Evolutionary conservation across 805 yeast species (phyloP), one percentile per base, ranked within the genome.

Genomic region (Pichia phayaonensis): DNA sequence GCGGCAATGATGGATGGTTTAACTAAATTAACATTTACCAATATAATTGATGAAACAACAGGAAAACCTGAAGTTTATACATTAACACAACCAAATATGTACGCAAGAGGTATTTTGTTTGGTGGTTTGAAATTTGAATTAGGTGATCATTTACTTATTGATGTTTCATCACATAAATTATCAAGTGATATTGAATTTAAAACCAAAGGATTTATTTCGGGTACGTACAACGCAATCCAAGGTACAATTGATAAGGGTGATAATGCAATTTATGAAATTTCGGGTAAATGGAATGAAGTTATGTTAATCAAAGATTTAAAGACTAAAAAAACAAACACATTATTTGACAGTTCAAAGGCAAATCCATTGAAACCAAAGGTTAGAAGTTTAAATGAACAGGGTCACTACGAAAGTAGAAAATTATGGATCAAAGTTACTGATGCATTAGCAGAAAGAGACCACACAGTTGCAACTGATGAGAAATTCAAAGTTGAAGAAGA

Each of bases 1-100:
- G 99, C 98, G 21, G 95, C 96, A 1, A 80, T 94, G 66, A 94
- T 94, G 99, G 96, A 90, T 59, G 99, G 99, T 21, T 63, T 77
- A 50, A 92, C 88, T 1, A 81, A 78, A 45, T 68, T 90, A 20
- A 78, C 86, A 40, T 79, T 92, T 54, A 72, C 81, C 44, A 85
- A 86, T 58, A 72, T 77, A 24, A 65, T 66, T 39, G 80, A 80
- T 56, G 56, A 65, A n/a, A 56, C 69, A 21, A 57, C 61, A 1
- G 74, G 74, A 1, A 54, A 57, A 38, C 75, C 80, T 7, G 99
- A 92, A 64, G 73, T 74, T 48, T 94, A 90, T 68, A 77, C 84
- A 12, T 72, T 94, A 63, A 84, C 90, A n/a, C 98, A 94, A 67
- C 99, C 99, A 52, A 94, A 94, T 64, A 81, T 92, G 72, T 94